phyloP scores from a whole-genome alignment of 345 rosid genomes.

The Eucalyptus regnans region DNA sequence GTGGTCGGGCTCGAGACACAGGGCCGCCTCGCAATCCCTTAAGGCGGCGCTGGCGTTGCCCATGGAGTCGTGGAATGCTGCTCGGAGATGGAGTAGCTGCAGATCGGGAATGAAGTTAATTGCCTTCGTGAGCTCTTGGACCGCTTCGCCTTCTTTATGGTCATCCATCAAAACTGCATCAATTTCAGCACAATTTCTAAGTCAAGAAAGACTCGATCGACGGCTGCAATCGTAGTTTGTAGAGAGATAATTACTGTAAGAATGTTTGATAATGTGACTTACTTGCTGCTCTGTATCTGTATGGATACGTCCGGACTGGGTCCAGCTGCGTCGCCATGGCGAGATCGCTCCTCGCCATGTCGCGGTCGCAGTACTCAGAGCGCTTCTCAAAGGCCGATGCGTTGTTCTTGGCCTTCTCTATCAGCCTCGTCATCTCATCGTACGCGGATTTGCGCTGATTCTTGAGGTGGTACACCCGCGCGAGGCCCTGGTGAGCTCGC shows the following conservation, averaged over 20 bases:
- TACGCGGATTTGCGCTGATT: constrained; percentile 78
- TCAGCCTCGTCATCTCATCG: constrained; percentile 94
- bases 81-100: constrained; percentile 85
- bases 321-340: constrained; percentile 67
- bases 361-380: constrained; percentile 90
- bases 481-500: constrained; percentile 94
- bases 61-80: constrained; percentile 85
- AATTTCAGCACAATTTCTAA: not conserved
- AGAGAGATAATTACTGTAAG: not conserved
- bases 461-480: constrained; percentile 79
- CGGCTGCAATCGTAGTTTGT: not conserved
- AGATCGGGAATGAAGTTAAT: constrained; percentile 88
- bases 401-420: constrained; percentile 82
- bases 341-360: constrained; percentile 87
- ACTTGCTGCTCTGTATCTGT: constrained; percentile 98
- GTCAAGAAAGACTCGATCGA: not conserved
- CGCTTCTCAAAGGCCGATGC: constrained; percentile 96
- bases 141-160: constrained; percentile 85
- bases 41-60: constrained; percentile 39
- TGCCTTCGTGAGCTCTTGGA: constrained; percentile 70
- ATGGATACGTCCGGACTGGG: constrained; percentile 94
- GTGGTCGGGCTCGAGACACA: constrained; percentile 70
- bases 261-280: not conserved
- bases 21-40: constrained; percentile 95
- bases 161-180: constrained; percentile 93